Percentiles rank a stretch among this genome's conserved stretches.
Conservation (phyloP, 768 basidiomycete species). For the Coprinellus micaceus region DNA sequence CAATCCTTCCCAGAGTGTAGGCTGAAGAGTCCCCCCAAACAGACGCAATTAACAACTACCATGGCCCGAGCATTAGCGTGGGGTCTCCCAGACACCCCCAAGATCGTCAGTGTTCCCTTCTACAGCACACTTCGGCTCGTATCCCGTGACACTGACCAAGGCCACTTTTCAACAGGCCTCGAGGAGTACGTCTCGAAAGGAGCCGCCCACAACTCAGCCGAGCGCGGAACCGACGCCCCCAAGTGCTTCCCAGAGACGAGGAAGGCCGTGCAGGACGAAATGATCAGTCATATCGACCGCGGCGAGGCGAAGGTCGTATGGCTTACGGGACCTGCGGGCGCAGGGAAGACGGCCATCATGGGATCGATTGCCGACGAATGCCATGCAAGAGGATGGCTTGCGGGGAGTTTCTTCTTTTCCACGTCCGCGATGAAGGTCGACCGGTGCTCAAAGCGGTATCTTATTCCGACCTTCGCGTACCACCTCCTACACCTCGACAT, state of each 20-base stretch:
- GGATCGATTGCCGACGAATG: slow-evolving; percentile 22
- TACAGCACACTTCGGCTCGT: no score
- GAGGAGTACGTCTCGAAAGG: background rate
- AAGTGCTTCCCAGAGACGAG: background rate
- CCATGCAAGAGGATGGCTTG: slow-evolving; percentile 16
- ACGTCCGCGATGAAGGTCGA: slow-evolving; percentile 17
- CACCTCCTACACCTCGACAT: slow-evolving; percentile 19
- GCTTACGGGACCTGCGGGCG: slow-evolving; percentile 22
- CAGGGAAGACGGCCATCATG: slow-evolving; percentile 26
- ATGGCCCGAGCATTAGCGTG: no score
- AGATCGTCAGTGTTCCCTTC: no score
- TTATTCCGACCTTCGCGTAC: slow-evolving; percentile 29
- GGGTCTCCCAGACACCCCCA: no score
- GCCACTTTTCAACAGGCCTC: no score
- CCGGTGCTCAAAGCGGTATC: slow-evolving; percentile 16
- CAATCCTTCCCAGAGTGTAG: no score
- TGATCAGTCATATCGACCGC: background rate
- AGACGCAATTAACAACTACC: no score
- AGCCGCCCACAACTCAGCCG: background rate
- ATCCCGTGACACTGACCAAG: no score
- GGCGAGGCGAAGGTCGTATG: slow-evolving; percentile 10
- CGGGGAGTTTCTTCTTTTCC: slow-evolving; percentile 35
- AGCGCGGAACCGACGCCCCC: background rate
- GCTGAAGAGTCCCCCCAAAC: no score
- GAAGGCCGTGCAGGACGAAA: background rate